A percentile compares a stretch with the other conserved stretches of the same genome.
phyloP scores from a whole-genome alignment of 2,329 filamentous ascomycete species.

The Coleophoma eucalyptorum region DNA sequence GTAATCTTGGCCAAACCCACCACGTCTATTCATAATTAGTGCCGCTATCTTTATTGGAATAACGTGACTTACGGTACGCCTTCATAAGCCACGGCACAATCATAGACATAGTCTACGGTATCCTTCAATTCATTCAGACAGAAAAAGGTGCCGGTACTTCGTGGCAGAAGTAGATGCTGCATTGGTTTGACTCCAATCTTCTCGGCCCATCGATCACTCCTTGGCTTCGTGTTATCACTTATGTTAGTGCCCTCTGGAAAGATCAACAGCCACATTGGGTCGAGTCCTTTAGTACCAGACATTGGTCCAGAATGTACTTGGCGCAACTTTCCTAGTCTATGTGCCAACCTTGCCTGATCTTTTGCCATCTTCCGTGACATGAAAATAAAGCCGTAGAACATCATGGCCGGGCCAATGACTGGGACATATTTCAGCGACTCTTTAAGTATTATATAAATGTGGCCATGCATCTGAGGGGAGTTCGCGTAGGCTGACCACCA shows the following conservation, averaged over 20 bases:
- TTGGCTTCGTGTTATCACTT: constrained; percentile 64
- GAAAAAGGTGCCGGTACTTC: constrained; percentile 78
- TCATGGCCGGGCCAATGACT: constrained; percentile 74
- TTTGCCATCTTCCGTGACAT: constrained; percentile 85
- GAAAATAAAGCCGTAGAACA: constrained; percentile 88
- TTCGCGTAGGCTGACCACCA: constrained; percentile 93
- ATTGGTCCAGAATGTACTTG: constrained; percentile 47
- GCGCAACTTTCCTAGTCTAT: constrained; percentile 69
- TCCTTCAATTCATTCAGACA: constrained; percentile 72
- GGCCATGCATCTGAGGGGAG: constrained; percentile 71
- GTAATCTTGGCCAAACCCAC: constrained; percentile 83
- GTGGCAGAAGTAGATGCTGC: constrained; percentile 71
- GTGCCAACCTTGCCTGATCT: constrained; percentile 71
- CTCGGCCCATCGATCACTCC: constrained; percentile 71
- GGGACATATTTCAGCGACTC: constrained; percentile 81
- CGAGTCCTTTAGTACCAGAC: constrained; percentile 49
- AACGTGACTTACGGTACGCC: constrained; percentile 72
- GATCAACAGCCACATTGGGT: constrained; percentile 87
- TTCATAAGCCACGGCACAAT: constrained; percentile 94
- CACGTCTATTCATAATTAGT: constrained; percentile 39
- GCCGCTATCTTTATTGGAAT: not conserved
- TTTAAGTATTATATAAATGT: constrained; percentile 87
- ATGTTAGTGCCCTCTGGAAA: constrained; percentile 88
- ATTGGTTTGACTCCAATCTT: constrained; percentile 71
- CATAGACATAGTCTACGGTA: constrained; percentile 79